Evolutionary conservation across 495 filamentous ascomycete species (phyloP).

Genomic region (Trichoderma asperelloides): DNA sequence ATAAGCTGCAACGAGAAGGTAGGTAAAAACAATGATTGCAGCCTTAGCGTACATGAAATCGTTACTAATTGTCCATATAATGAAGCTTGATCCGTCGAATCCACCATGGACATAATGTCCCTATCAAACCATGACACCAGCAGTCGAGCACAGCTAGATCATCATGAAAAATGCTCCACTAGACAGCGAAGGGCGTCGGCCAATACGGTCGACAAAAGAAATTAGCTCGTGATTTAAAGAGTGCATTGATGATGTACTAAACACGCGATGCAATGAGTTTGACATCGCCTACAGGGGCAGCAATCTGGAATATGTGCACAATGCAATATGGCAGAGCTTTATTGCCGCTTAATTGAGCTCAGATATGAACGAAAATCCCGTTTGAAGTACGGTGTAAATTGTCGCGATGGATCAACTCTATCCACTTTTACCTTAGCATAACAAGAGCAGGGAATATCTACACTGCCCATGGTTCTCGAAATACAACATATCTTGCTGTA

Average conservation of each 20-base stretch:
- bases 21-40: constrained; percentile 54
- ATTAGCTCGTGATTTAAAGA: constrained; percentile 33
- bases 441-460: neutral
- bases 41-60: constrained; percentile 15
- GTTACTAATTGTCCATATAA: constrained; percentile 4
- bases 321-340: constrained; percentile 9
- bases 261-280: constrained; percentile 7
- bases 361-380: constrained; percentile 10
- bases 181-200: constrained; percentile 44
- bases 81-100: neutral
- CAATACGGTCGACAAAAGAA: constrained; percentile 36
- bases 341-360: constrained; percentile 7
- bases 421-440: neutral
- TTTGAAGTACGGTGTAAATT: constrained; percentile 3
- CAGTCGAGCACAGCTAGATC: constrained; percentile 51
- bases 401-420: constrained; percentile 4
- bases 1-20: constrained; percentile 57
- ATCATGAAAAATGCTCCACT: constrained; percentile 49
- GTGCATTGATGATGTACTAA: constrained; percentile 52
- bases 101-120: constrained; percentile 9
- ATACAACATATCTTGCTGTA: neutral
- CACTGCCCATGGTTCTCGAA: constrained; percentile 1
- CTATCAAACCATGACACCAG: constrained; percentile 40
- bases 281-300: constrained; percentile 4
- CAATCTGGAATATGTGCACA: constrained; percentile 6